Percentiles rank a stretch among this genome's conserved stretches.
Conservation (phyloP, 768 basidiomycete genomes). For the Lactarius tabidus region DNA sequence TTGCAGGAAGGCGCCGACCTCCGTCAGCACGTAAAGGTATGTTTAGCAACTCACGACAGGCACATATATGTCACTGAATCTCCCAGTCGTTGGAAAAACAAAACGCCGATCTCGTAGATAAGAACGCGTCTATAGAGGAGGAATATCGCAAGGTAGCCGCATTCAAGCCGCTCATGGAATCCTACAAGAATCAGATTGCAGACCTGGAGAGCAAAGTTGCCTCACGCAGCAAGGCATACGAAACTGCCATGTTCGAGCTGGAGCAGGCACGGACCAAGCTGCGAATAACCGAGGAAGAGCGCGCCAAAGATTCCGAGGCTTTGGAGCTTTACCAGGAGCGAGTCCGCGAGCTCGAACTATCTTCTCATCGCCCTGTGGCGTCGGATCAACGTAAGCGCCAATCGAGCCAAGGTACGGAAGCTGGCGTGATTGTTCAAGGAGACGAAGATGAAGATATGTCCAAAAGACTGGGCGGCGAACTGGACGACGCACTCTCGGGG, state of each 20-base stretch:
- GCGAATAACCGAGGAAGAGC: conserved; percentile 64
- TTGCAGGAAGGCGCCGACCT: conserved; percentile 91
- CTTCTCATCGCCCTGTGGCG: conserved; percentile 46
- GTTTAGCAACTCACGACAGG: conserved; percentile 26
- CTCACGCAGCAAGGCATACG: conserved; percentile 62
- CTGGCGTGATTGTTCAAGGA: conserved; percentile 31
- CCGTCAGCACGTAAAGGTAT: conserved; percentile 78
- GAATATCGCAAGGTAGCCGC: conserved; percentile 84
- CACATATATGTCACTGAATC: not conserved
- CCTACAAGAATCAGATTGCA: conserved; percentile 81
- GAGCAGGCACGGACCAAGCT: conserved; percentile 70
- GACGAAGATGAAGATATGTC: conserved; percentile 42
- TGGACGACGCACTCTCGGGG: conserved; percentile 81
- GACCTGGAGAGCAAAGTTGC: conserved; percentile 74
- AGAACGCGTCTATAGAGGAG: conserved; percentile 87
- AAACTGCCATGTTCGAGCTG: conserved; percentile 68
- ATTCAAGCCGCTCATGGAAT: conserved; percentile 87
- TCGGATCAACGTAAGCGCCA: conserved; percentile 33
- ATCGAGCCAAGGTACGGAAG: conserved; percentile 42
- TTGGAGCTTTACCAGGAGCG: conserved; percentile 89
- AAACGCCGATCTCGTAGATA: conserved; percentile 88
- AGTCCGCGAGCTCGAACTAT: conserved; percentile 80
- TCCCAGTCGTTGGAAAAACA: conserved; percentile 82
- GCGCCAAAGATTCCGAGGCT: conserved; percentile 75
- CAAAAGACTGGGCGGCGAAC: conserved; percentile 74